Evolutionary conservation across 2,329 filamentous ascomycete genomes (phyloP).

Genomic region (Neonectria hederae): DNA sequence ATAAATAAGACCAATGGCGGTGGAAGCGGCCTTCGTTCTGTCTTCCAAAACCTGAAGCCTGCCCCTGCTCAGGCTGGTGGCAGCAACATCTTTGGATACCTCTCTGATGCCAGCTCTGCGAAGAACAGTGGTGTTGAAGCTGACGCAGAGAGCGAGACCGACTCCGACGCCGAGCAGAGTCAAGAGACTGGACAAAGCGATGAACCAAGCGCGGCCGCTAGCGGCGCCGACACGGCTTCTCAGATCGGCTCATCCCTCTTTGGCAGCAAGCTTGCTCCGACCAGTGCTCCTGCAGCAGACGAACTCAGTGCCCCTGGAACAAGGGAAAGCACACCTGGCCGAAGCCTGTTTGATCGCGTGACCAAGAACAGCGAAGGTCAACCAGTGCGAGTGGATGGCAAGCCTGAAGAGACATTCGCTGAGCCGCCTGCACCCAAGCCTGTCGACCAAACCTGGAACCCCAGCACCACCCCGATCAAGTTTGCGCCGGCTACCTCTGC

Average conservation of each 20-base stretch:
- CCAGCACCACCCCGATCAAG: slow-evolving; percentile 64
- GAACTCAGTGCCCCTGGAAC: slow-evolving; percentile 53
- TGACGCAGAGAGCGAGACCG: slow-evolving; percentile 57
- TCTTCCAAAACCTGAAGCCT: slow-evolving; percentile 54
- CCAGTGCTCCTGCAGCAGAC: slow-evolving; percentile 34
- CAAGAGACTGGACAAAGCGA: slow-evolving; percentile 56
- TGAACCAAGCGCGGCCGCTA: slow-evolving; percentile 55
- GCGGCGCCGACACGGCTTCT: slow-evolving; percentile 53
- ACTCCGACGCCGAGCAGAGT: slow-evolving; percentile 54
- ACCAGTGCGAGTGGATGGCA: slow-evolving; percentile 53
- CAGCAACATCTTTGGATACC: slow-evolving; percentile 67
- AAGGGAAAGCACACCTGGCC: slow-evolving; percentile 56
- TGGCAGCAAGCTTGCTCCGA: slow-evolving; percentile 44
- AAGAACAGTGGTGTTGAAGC: slow-evolving; percentile 63
- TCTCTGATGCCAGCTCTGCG: slow-evolving; percentile 65
- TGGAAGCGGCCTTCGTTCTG: slow-evolving; percentile 49
- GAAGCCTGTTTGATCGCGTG: slow-evolving; percentile 66
- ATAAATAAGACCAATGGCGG: slow-evolving; percentile 50
- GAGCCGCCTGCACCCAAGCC: slow-evolving; percentile 37
- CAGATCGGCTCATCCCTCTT: slow-evolving; percentile 42
- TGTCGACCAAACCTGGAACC: slow-evolving; percentile 53
- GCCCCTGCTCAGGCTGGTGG: slow-evolving; percentile 38
- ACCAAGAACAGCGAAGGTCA: slow-evolving; percentile 61
- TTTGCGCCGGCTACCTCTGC: slow-evolving; percentile 53
- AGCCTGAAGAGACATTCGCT: slow-evolving; percentile 33